A percentile compares a stretch with the other conserved stretches of the same genome.
Evolutionary conservation across 768 basidiomycete species (phyloP).

Genomic region (Rhodosporidiobolus sp.): DNA sequence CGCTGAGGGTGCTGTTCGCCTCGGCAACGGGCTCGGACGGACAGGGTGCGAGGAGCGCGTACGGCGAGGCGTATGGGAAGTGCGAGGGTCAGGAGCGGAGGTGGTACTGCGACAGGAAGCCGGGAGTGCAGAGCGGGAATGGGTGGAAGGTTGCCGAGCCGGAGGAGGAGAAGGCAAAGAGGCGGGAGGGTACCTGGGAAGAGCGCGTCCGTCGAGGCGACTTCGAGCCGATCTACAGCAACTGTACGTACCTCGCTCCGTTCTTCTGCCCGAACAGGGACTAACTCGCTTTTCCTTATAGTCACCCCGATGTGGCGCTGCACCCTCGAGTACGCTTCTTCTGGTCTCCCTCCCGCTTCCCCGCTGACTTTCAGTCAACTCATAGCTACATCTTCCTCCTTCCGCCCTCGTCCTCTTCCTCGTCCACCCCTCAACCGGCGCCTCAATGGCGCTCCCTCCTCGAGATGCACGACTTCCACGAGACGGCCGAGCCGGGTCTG

Average conservation of each 20-base stretch:
- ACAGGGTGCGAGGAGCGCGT: constrained; percentile 16
- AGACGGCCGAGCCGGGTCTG: constrained; percentile 66
- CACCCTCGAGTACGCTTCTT: constrained; percentile 25
- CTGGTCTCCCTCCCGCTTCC: background rate
- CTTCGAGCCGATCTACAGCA: constrained; percentile 38
- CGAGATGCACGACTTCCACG: constrained; percentile 57
- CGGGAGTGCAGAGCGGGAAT: constrained; percentile 45
- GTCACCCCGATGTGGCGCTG: constrained; percentile 38
- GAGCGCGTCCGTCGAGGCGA: constrained; percentile 32
- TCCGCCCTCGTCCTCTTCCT: constrained; percentile 22
- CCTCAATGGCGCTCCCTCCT: constrained; percentile 55
- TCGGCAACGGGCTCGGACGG: background rate
- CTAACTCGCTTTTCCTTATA: constrained; percentile 64
- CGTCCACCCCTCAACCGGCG: constrained; percentile 35
- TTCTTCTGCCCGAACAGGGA: background rate
- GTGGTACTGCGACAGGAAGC: constrained; percentile 29
- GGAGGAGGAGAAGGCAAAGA: constrained; percentile 68
- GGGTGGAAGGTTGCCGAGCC: constrained; percentile 13
- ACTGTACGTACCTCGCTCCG: constrained; percentile 4
- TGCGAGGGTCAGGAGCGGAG: constrained; percentile 28
- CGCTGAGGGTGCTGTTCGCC: constrained; percentile 51
- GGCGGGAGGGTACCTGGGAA: constrained; percentile 43
- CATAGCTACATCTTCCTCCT: constrained; percentile 85
- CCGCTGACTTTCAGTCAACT: constrained; percentile 6
- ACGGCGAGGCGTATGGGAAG: constrained; percentile 40